Conservation (phyloP, 148 eudicot species). For the Polygonum maritimum region DNA sequence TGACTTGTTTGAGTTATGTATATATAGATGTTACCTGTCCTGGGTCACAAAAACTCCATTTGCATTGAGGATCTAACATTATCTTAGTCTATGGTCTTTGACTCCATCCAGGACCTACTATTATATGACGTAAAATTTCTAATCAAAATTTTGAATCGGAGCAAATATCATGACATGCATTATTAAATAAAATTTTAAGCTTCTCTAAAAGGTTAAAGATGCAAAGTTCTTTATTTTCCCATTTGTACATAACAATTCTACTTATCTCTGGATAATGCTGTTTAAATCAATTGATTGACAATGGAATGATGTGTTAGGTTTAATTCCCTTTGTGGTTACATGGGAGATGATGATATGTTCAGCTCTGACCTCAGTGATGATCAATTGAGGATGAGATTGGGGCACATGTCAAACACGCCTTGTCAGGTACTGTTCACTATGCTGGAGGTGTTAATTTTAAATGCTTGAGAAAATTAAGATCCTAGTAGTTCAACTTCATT, state of each 20-base stretch:
- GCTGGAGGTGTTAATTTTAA: background rate
- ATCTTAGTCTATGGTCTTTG: background rate
- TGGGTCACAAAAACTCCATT: no score
- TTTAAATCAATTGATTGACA: background rate
- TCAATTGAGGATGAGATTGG: slow-evolving; percentile 73
- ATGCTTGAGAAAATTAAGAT: slow-evolving; percentile 2
- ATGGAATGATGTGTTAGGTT: slow-evolving; percentile 30
- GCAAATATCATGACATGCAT: background rate
- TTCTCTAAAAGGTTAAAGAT: background rate
- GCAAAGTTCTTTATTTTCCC: background rate
- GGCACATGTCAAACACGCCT: slow-evolving; percentile 84
- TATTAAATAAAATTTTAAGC: background rate
- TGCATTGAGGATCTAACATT: no score
- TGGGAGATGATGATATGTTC: slow-evolving; percentile 97
- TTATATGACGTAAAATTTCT: background rate
- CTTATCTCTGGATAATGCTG: background rate
- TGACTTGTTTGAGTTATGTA: background rate
- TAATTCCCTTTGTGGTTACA: slow-evolving; percentile 83
- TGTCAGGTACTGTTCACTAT: slow-evolving; percentile 50
- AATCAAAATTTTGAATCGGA: background rate
- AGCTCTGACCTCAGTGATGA: slow-evolving; percentile 96
- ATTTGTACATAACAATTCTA: background rate
- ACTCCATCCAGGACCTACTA: background rate
- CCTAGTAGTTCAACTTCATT: background rate
- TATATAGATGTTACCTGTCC: background rate